Conservation (phyloP, 306 rosid species). For the Mucuna pruriens region DNA sequence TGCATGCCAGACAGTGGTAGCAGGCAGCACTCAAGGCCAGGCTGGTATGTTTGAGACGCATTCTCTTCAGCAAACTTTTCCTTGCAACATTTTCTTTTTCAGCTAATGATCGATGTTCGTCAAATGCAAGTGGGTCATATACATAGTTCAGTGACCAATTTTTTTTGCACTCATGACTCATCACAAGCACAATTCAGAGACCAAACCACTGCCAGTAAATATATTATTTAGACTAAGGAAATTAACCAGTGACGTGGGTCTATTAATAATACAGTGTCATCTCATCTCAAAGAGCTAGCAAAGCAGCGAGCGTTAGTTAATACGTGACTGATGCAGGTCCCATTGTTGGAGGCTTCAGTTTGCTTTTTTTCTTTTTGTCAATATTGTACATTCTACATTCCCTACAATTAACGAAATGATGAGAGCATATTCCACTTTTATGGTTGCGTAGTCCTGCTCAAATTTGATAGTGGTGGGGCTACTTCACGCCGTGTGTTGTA, state of each 20-base stretch:
- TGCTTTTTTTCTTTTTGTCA: not conserved
- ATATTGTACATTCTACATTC: constrained; percentile 26
- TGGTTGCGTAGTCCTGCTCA: constrained; percentile 37
- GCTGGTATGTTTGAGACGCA: constrained; percentile 28
- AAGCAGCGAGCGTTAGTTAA: not conserved
- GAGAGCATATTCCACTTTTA: constrained; percentile 39
- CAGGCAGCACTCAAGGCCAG: constrained; percentile 45
- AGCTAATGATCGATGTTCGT: not conserved
- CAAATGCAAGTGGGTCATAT: constrained; percentile 36
- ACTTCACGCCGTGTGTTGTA: constrained; percentile 16
- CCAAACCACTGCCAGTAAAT: not conserved
- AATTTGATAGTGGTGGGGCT: constrained; percentile 36
- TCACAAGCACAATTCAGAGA: too few species aligned
- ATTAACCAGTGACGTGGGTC: not conserved
- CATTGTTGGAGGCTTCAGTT: constrained; percentile 25
- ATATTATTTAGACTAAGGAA: not conserved
- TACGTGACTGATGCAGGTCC: not conserved
- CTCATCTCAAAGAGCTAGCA: not conserved
- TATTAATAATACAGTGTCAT: not conserved
- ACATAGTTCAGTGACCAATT: not conserved
- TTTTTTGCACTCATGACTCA: constrained; percentile 21
- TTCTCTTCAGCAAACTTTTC: not conserved
- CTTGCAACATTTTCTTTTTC: constrained; percentile 9
- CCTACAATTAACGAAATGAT: constrained; percentile 42
- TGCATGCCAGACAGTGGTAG: constrained; percentile 49